A percentile compares a stretch with the other conserved stretches of the same genome.
Conservation (phyloP, 208 protist genomes). For the Herpetomonas samuelpessoai region DNA sequence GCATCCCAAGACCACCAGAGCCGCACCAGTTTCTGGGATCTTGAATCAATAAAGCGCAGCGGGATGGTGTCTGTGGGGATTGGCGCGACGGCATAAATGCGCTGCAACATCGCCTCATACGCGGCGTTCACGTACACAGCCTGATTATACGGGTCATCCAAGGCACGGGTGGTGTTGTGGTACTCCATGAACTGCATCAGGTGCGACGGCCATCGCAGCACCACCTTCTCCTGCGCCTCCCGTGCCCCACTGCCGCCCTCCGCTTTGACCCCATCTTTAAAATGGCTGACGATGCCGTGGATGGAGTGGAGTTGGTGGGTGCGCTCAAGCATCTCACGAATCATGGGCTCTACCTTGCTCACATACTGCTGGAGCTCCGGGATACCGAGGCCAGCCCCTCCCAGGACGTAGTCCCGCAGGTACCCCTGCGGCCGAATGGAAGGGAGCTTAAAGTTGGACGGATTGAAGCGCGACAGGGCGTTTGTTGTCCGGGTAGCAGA, state of each 20-base stretch:
- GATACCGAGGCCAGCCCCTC: constrained; percentile 61
- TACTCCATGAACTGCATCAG: constrained; percentile 91
- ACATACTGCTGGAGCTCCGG: constrained; percentile 89
- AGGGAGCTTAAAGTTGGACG: constrained; percentile 42
- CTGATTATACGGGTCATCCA: constrained; percentile 69
- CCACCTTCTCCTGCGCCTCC: constrained; percentile 29
- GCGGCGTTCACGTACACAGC: constrained; percentile 44
- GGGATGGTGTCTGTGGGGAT: constrained; percentile 56
- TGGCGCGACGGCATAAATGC: constrained; percentile 54
- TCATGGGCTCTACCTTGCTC: constrained; percentile 76
- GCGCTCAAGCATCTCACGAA: constrained; percentile 87
- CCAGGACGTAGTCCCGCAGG: constrained; percentile 72
- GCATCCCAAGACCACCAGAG: constrained; percentile 51
- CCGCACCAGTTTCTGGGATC: constrained; percentile 40
- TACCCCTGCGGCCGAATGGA: constrained; percentile 76
- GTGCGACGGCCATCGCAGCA: constrained; percentile 79
- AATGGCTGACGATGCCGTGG: constrained; percentile 56
- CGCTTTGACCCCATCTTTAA: constrained; percentile 54
- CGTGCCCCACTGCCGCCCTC: constrained; percentile 11
- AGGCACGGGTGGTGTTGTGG: constrained; percentile 67
- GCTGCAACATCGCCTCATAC: constrained; percentile 55
- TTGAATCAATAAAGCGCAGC: constrained; percentile 42
- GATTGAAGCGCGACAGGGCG: background rate
- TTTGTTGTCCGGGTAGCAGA: constrained; percentile 4
- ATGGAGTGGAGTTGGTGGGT: constrained; percentile 89